Percentiles rank a stretch among this genome's conserved stretches.
Evolutionary conservation across 495 filamentous ascomycete species (phyloP).

Genomic region (Aspergillus avenaceus): DNA sequence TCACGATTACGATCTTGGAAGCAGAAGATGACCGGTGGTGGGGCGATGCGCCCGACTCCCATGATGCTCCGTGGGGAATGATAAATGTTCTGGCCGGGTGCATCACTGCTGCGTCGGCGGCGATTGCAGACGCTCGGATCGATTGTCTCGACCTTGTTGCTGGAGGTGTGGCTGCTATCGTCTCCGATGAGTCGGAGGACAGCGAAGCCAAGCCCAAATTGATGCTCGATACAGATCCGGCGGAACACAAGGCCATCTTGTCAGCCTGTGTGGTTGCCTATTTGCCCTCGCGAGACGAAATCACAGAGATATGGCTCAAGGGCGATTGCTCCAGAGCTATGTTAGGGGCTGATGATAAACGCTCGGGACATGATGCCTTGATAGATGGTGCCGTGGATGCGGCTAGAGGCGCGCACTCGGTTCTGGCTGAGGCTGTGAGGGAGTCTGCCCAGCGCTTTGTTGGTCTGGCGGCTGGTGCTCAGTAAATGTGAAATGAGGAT

Average conservation of each 20-base stretch:
- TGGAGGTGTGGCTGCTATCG: slow-evolving; percentile 84
- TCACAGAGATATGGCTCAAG: slow-evolving; percentile 92
- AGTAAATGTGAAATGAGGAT: slow-evolving; percentile 4
- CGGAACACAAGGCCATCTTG: slow-evolving; percentile 65
- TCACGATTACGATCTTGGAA: slow-evolving; percentile 88
- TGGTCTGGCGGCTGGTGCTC: slow-evolving; percentile 10
- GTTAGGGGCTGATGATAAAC: slow-evolving; percentile 23
- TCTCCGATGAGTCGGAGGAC: slow-evolving; percentile 39
- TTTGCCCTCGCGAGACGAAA: slow-evolving; percentile 79
- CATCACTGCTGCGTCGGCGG: slow-evolving; percentile 92
- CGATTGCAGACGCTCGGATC: slow-evolving; percentile 90
- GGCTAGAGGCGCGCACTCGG: slow-evolving; percentile 52
- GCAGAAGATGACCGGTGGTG: slow-evolving; percentile 74
- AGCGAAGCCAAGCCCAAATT: slow-evolving; percentile 41
- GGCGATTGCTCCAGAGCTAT: slow-evolving; percentile 54
- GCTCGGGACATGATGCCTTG: slow-evolving; percentile 45
- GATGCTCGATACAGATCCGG: slow-evolving; percentile 79
- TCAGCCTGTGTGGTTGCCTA: slow-evolving; percentile 90
- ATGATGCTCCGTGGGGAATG: slow-evolving; percentile 62
- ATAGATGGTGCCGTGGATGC: slow-evolving; percentile 63
- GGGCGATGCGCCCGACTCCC: slow-evolving; percentile 46
- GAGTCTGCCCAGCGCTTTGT: slow-evolving; percentile 44
- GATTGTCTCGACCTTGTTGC: slow-evolving; percentile 90
- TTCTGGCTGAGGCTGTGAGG: slow-evolving; percentile 55
- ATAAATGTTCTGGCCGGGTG: slow-evolving; percentile 91